These are phyloP conservation scores for Dimargaris xerosporica DNA, from an alignment of 192 early-diverging fungal species.

Conservation along the genomic window DNA sequence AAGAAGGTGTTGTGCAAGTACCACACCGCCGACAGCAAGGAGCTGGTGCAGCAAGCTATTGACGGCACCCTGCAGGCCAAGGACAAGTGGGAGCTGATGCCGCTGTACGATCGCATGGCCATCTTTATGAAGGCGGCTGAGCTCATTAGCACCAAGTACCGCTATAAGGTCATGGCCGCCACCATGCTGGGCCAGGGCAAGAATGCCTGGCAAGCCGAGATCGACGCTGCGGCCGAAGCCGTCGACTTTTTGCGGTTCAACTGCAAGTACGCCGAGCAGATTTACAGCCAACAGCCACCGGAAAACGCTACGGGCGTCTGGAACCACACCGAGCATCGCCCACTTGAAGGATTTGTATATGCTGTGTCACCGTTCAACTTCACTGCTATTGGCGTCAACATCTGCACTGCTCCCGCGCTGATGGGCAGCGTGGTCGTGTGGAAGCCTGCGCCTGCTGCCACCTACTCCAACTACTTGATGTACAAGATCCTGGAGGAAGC, in stretches of 20 bases:
- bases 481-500: conserved; percentile 86
- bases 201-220: conserved; percentile 98
- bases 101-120: conserved; percentile 83
- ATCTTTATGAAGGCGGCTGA: conserved; percentile 99
- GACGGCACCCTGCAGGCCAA: conserved; percentile 72
- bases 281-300: conserved; percentile 85
- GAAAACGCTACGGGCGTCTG: conserved; percentile 69
- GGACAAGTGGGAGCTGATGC: conserved; percentile 80
- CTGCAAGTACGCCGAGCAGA: conserved; percentile 80
- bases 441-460: conserved; percentile 85
- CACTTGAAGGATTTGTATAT: conserved; percentile 94
- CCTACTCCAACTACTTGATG: conserved; percentile 82
- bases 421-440: conserved; percentile 97
- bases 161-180: conserved; percentile 80
- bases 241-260: conserved; percentile 94
- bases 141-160: conserved; percentile 74
- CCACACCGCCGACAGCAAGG: conserved; percentile 56
- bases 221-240: conserved; percentile 92
- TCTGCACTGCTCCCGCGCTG: conserved; percentile 80
- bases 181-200: conserved; percentile 98
- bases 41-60: conserved; percentile 66
- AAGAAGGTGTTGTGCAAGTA: conserved; percentile 61
- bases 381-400: conserved; percentile 95
- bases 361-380: conserved; percentile 99
- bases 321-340: conserved; percentile 94